These are phyloP conservation scores for Periconia sp. DNA, from an alignment of 2,329 filamentous ascomycete species.

Conservation along the genomic window DNA sequence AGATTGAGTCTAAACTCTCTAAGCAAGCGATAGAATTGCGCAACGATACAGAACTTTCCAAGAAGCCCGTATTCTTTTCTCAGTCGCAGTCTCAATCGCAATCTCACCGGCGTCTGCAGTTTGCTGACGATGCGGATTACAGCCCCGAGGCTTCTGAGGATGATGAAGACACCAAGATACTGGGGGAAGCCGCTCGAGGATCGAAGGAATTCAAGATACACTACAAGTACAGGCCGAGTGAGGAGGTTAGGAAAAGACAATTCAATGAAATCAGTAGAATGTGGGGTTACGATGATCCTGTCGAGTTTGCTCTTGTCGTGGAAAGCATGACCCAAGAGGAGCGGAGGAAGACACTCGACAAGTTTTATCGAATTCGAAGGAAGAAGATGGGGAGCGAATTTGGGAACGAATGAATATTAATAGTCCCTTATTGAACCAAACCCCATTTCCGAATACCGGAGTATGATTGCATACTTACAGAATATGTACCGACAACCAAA, in stretches of 20 bases:
- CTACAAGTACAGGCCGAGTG: constrained; percentile 71
- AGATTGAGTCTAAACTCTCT: constrained; percentile 83
- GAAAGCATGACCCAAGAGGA: constrained; percentile 88
- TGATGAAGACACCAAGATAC: constrained; percentile 13
- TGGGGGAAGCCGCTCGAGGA: constrained; percentile 14
- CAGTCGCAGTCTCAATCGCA: constrained; percentile 35
- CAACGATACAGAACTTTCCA: constrained; percentile 53
- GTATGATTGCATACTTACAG: too few relatives aligned
- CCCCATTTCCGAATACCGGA: too few relatives aligned
- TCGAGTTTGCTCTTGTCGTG: constrained; percentile 85
- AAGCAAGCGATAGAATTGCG: constrained; percentile 69
- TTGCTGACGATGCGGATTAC: constrained; percentile 20
- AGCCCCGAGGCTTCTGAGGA: constrained; percentile 16
- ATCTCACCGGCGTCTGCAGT: constrained; percentile 2
- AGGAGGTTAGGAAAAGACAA: constrained; percentile 73
- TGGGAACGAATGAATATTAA: neutral
- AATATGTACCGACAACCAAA: too few relatives aligned
- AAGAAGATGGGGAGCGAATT: constrained; percentile 40
- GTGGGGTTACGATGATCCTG: constrained; percentile 74
- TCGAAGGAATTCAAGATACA: constrained; percentile 47
- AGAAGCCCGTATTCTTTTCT: constrained; percentile 60
- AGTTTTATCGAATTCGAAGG: constrained; percentile 73
- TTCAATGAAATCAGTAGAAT: constrained; percentile 87
- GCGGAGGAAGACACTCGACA: constrained; percentile 74
- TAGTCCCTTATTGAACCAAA: too few relatives aligned